A percentile compares a stretch with the other conserved stretches of the same genome.
Evolutionary conservation across 2,329 filamentous ascomycete genomes (phyloP).

Genomic region (Teratosphaeria viscida): DNA sequence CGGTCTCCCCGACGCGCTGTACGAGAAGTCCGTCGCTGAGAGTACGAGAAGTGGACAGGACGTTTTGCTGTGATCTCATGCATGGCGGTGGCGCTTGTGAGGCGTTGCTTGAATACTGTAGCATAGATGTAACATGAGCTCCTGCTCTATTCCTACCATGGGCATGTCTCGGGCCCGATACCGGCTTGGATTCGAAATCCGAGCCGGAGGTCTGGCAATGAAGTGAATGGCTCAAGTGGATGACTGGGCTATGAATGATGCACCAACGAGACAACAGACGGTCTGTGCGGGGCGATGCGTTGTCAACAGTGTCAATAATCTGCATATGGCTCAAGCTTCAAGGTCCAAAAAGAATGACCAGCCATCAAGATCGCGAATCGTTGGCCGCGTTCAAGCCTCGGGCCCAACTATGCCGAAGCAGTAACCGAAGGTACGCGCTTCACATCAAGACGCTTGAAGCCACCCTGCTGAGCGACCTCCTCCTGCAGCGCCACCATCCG

Average conservation of each 20-base stretch:
- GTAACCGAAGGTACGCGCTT: constrained; percentile 2
- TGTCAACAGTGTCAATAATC: background rate
- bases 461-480: constrained; percentile 53
- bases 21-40: too few relatives aligned
- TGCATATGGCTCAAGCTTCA: background rate
- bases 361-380: background rate
- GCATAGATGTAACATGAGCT: background rate
- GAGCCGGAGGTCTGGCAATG: background rate
- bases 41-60: background rate
- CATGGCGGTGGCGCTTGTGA: constrained; percentile 3
- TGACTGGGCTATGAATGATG: background rate
- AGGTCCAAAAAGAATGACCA: background rate
- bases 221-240: background rate
- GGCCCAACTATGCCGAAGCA: background rate
- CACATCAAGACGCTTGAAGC: constrained; percentile 45
- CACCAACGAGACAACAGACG: background rate
- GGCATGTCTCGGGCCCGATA: background rate
- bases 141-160: background rate
- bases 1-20: background rate
- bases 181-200: background rate
- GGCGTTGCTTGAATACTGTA: background rate
- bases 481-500: constrained; percentile 60
- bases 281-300: background rate
- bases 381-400: background rate
- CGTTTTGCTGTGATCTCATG: background rate